Conservation (phyloP, 805 yeast genomes). For the Candida boleticola region DNA sequence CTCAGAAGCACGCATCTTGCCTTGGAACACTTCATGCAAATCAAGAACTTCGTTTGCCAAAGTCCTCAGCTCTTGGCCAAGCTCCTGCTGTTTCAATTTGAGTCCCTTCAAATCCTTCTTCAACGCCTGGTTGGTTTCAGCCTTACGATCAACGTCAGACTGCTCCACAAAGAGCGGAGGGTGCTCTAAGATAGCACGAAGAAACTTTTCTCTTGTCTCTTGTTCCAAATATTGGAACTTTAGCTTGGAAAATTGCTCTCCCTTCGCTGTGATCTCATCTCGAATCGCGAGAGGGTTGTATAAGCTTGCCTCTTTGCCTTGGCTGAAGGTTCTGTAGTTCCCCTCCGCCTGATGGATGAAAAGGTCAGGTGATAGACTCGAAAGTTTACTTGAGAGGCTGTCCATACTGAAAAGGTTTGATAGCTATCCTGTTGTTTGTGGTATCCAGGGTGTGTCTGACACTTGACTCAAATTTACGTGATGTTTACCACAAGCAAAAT, state of each 20-base stretch:
- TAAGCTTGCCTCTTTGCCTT: conserved; percentile 3
- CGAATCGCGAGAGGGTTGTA: conserved; percentile 29
- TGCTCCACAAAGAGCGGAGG: conserved; percentile 24
- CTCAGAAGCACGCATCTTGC: not conserved
- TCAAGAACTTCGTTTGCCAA: conserved; percentile 1
- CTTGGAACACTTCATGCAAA: conserved; percentile 6
- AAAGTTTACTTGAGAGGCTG: not conserved
- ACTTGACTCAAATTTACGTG: too few species aligned
- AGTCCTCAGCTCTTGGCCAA: conserved; percentile 12
- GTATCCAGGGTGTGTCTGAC: too few species aligned
- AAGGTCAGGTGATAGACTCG: conserved; percentile 4
- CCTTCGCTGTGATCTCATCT: conserved; percentile 35
- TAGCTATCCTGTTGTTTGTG: too few species aligned
- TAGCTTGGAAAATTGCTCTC: conserved; percentile 49
- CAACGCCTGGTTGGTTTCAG: conserved; percentile 19
- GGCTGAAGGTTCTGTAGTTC: not conserved
- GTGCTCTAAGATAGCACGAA: conserved; percentile 47
- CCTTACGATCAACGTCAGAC: conserved; percentile 30
- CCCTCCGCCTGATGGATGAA: not conserved
- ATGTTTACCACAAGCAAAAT: too few species aligned
- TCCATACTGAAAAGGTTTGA: too few species aligned
- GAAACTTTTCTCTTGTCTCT: conserved; percentile 67
- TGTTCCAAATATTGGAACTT: conserved; percentile 69
- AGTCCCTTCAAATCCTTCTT: conserved; percentile 24
- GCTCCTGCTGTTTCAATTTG: conserved; percentile 16